Conservation (phyloP, 306 rosid species). For the Cyamopsis tetragonoloba region DNA sequence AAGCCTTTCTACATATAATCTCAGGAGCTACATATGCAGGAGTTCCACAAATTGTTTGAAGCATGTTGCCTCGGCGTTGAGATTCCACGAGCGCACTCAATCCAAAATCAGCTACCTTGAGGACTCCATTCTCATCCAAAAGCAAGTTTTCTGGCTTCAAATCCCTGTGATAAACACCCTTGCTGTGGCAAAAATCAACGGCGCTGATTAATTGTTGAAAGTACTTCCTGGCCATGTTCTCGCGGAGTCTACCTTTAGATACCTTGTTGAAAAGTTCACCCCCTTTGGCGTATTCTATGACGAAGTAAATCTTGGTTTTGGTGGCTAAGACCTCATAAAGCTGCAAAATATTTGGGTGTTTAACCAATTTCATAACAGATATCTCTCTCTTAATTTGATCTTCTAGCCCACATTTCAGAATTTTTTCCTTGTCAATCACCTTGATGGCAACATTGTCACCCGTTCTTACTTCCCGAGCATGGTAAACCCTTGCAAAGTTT, state of each 20-base stretch:
- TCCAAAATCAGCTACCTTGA: conserved; percentile 48
- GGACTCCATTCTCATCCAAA: conserved; percentile 40
- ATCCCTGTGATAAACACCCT: conserved; percentile 48
- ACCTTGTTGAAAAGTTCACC: conserved; percentile 42
- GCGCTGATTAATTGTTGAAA: conserved; percentile 43
- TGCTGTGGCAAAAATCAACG: conserved; percentile 40
- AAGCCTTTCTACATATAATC: conserved; percentile 30
- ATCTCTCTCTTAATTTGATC: conserved; percentile 40
- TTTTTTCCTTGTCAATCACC: conserved; percentile 40
- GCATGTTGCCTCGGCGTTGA: conserved; percentile 11
- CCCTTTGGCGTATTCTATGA: conserved; percentile 47
- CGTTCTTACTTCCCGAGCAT: conserved; percentile 40
- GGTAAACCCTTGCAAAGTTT: conserved; percentile 44
- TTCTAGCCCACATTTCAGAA: conserved; percentile 23
- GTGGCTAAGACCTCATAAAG: conserved; percentile 47
- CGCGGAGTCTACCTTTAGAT: conserved; percentile 27
- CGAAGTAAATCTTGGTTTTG: conserved; percentile 45
- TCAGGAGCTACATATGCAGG: conserved; percentile 49
- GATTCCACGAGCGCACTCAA: conserved; percentile 36
- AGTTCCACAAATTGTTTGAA: conserved; percentile 44
- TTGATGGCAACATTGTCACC: conserved; percentile 42
- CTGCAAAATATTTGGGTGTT: conserved; percentile 39
- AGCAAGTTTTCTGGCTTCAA: conserved; percentile 50
- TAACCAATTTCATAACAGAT: conserved; percentile 31
- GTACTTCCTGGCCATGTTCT: conserved; percentile 34